Conservation (phyloP, 2,329 filamentous ascomycete species). For the Ophiostoma ulmi region DNA sequence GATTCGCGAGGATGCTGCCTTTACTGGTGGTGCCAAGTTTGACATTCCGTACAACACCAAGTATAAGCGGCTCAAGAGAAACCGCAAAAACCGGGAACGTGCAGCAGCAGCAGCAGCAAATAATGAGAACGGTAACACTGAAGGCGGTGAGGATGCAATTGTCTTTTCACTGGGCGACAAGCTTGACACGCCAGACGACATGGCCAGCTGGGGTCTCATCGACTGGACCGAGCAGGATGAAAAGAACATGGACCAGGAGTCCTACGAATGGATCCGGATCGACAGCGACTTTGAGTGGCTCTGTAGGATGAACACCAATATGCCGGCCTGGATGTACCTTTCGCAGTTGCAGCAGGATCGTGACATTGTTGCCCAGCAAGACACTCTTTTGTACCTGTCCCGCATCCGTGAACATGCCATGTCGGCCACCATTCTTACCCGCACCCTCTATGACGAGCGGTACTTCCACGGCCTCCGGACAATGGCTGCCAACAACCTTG, state of each 20-base stretch:
- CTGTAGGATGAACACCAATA: conserved; percentile 71
- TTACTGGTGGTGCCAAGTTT: conserved; percentile 58
- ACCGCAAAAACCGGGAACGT: conserved; percentile 73
- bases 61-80: conserved; percentile 93
- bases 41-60: conserved; percentile 99
- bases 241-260: conserved; percentile 87
- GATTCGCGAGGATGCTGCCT: conserved; percentile 75
- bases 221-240: conserved; percentile 91
- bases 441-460: conserved; percentile 83
- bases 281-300: conserved; percentile 99
- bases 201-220: conserved; percentile 73
- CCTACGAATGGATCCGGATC: conserved; percentile 97
- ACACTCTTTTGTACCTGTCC: conserved; percentile 70
- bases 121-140: conserved; percentile 45
- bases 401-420: conserved; percentile 66
- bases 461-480: conserved; percentile 92
- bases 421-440: conserved; percentile 80
- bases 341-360: conserved; percentile 96
- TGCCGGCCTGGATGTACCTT: conserved; percentile 96
- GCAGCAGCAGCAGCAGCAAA: conserved; percentile 55
- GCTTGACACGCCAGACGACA: conserved; percentile 74
- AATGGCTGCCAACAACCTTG: conserved; percentile 74
- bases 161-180: conserved; percentile 85
- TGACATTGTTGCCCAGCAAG: conserved; percentile 84
- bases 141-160: conserved; percentile 65